Percentiles rank a stretch among this genome's conserved stretches.
phyloP scores from a whole-genome alignment of 257 asterid species.

The Solanum dulcamara region DNA sequence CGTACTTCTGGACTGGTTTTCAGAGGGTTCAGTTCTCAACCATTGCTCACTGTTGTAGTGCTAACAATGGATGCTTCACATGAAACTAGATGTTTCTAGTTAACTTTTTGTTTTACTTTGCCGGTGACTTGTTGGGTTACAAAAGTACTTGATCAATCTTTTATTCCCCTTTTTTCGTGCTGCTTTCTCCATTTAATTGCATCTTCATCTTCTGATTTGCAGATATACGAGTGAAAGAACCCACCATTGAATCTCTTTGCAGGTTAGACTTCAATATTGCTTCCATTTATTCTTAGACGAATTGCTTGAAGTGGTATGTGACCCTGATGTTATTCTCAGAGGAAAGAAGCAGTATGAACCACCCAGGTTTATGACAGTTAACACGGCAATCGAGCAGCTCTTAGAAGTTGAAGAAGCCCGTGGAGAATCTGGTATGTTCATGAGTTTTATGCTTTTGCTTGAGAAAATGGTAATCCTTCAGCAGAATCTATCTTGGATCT shows the following conservation, averaged over 20 bases:
- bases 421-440: constrained; percentile 42
- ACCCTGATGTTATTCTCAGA: constrained; percentile 22
- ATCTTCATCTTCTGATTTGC: constrained; percentile 8
- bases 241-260: constrained; percentile 76
- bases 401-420: constrained; percentile 63
- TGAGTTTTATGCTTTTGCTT: background rate
- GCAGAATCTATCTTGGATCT: background rate
- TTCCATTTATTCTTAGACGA: background rate
- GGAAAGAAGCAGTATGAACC: constrained; percentile 84
- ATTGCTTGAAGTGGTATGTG: background rate
- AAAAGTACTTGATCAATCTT: background rate
- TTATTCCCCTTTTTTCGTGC: background rate
- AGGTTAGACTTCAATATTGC: constrained; percentile 36
- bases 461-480: background rate
- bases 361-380: constrained; percentile 76
- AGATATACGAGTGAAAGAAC: constrained; percentile 91
- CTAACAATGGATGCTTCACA: background rate
- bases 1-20: background rate
- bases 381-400: constrained; percentile 85
- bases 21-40: background rate
- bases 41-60: background rate
- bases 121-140: background rate
- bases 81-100: background rate
- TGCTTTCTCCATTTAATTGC: background rate
- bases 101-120: background rate